These are phyloP conservation scores for Aspergillus avenaceus DNA, from an alignment of 495 filamentous ascomycete species.

Conservation along the genomic window DNA sequence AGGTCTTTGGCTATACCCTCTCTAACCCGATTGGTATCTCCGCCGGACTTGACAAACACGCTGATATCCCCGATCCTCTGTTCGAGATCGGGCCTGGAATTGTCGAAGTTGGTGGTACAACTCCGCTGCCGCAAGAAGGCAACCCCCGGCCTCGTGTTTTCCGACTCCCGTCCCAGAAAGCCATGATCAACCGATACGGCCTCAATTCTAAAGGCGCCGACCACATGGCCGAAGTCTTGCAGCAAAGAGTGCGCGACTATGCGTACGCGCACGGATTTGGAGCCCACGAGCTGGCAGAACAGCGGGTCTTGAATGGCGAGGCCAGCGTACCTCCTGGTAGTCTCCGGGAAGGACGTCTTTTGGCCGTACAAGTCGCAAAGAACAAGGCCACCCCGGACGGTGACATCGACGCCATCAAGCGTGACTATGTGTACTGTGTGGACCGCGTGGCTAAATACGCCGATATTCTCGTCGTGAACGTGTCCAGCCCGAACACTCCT, in stretches of 20 bases:
- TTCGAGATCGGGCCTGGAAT: conserved; percentile 77
- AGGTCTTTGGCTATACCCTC: conserved; percentile 76
- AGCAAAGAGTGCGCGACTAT: conserved; percentile 72
- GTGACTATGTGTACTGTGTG: conserved; percentile 85
- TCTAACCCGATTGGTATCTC: conserved; percentile 87
- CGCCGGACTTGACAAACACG: conserved; percentile 92
- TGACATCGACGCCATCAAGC: conserved; percentile 76
- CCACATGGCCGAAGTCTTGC: conserved; percentile 71
- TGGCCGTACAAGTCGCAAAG: conserved; percentile 97
- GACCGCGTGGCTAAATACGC: conserved; percentile 76
- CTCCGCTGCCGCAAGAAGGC: conserved; percentile 77
- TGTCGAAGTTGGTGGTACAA: conserved; percentile 89
- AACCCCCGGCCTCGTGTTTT: conserved; percentile 88
- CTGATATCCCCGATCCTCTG: conserved; percentile 75
- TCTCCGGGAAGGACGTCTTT: conserved; percentile 64
- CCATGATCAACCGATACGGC: conserved; percentile 92
- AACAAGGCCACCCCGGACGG: conserved; percentile 83
- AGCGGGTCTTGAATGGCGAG: conserved; percentile 67
- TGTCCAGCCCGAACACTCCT: conserved; percentile 93
- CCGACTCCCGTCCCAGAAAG: conserved; percentile 72
- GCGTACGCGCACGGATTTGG: conserved; percentile 67
- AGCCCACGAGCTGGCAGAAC: conserved; percentile 57
- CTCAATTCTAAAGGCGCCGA: conserved; percentile 90
- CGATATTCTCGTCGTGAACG: conserved; percentile 93
- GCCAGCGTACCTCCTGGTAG: conserved; percentile 67